Evolutionary conservation across 129 eudicot genomes (phyloP), one percentile per base, ranked within the genome.

Genomic region (Centaurea solstitialis): DNA sequence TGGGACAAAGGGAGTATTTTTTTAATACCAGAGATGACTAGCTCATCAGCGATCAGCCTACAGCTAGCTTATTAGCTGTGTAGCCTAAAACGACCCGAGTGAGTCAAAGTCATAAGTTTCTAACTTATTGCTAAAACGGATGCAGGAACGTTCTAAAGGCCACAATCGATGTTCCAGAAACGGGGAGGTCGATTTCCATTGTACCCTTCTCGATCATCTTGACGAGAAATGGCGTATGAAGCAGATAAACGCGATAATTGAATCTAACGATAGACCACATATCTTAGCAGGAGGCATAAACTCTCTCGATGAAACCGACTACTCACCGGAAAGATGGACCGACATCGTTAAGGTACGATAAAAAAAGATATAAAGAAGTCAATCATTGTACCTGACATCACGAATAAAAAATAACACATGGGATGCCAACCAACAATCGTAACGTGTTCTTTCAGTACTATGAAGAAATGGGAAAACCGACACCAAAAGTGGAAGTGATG

Each of bases 171-270:
- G 94, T 93, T 23, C 99, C 99, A 24, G 80, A 87, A 62, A 89
- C 82, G 0, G 99, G 99, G 99, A 95, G 81, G 85, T 93, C 13
- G 91, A 93, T 80, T 89, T 91, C 86, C 89, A 86, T 68, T 91
- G 98, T 83, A 93, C 98, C 15, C 97, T 82, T 72, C 97, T 95
- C 35, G 99, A 95, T 85, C 98, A 95, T 71, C 89, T 95, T 41
- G 97, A 95, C 26, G 99, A 95, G 73, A 89, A 84, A 13, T 95
- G 99, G 99, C 82, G 99, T 39, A 89, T 95, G 95, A 95, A 95
- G 80, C 99, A 95, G 78, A 88, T 95, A 38, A 93, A 88, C 59
- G 86, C 99, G 17, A 93, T 95, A 57, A 91, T 95, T 1, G 85
- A 88, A 78, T 91, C 98, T 68, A 89, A 82, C 24, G 90, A 93